Evolutionary conservation across 495 filamentous ascomycete species (phyloP), one percentile per base, ranked within the genome.

Genomic region (Xylaria curta): DNA sequence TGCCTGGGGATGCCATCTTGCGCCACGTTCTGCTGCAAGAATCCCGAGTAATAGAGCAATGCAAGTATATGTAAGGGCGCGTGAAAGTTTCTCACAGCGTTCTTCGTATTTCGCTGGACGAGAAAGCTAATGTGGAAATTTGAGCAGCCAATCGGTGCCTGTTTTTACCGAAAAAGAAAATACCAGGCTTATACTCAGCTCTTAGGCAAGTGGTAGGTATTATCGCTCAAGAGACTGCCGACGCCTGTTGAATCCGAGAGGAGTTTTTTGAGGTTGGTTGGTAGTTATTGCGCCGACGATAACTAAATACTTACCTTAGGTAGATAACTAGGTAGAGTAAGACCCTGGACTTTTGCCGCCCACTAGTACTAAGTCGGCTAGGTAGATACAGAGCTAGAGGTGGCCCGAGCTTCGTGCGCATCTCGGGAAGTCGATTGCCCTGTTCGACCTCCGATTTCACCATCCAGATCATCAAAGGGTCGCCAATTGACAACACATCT

Each of bases 1-100:
- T 77, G 38, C 78, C 77, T 72, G 71, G 78, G 40, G 83, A 78
- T 54, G 79, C 74, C 80, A 85, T 85, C 63, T 68, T 77, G 70
- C 66, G 62, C 15, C 47, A 51, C 36, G 21, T 59, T 24, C 54
- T 46, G 53, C 21, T 69, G 56, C 24, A 21, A 56, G 26, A 47
- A n/a, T 66, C 51, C 4, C 24, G 36, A 38, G 10, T 33, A 10
- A 46, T 2, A 56, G 33, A 31, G 24, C 65, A 26, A 44, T 17
- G 58, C 12, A n/a, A 26, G 47, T 36, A n/a, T n/a, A n/a, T n/a
- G n/a, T n/a, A 53, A 66, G 21, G 31, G 12, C 28, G 13, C 10
- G 42, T 4, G 44, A 40, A 42, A 38, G 44, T 36, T 36, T 42
- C 36, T 19, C 40, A 15, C 64, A 19, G 40, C 31, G n/a, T 38